Conservation (phyloP, 768 basidiomycete genomes). For the Pisolithus tinctorius region DNA sequence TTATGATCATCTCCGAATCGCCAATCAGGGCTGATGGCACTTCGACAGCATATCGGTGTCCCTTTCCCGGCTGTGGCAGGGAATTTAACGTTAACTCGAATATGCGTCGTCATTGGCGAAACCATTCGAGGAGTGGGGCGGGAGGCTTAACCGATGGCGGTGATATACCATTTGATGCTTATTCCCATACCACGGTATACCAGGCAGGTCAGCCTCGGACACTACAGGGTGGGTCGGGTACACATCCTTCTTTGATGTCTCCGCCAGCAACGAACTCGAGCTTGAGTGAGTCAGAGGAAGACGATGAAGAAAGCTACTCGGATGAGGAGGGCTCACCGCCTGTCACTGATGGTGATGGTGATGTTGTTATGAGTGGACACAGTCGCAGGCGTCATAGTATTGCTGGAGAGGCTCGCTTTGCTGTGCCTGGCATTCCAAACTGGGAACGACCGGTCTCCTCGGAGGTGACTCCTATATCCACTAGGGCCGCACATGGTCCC, state of each 20-base stretch:
- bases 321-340: slow-evolving; percentile 12
- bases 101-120: slow-evolving; percentile 75
- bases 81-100: slow-evolving; percentile 83
- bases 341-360: background rate
- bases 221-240: background rate
- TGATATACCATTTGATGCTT: slow-evolving; percentile 9
- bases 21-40: slow-evolving; percentile 11
- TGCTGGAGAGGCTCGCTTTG: background rate
- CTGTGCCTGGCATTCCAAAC: background rate
- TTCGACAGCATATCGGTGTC: slow-evolving; percentile 61
- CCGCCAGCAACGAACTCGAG: slow-evolving; percentile 26
- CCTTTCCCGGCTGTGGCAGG: slow-evolving; percentile 65
- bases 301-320: slow-evolving; percentile 17
- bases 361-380: background rate
- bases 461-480: background rate
- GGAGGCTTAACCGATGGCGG: slow-evolving; percentile 15
- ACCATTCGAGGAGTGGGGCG: slow-evolving; percentile 38
- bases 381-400: background rate
- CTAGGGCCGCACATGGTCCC: background rate
- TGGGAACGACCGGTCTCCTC: slow-evolving; percentile 6
- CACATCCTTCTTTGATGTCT: slow-evolving; percentile 19
- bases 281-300: slow-evolving; percentile 13
- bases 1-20: background rate
- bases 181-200: slow-evolving; percentile 1
- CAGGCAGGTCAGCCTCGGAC: background rate